Conservation (phyloP, 495 filamentous ascomycete species). For the Hyaloscypha hepaticicola region DNA sequence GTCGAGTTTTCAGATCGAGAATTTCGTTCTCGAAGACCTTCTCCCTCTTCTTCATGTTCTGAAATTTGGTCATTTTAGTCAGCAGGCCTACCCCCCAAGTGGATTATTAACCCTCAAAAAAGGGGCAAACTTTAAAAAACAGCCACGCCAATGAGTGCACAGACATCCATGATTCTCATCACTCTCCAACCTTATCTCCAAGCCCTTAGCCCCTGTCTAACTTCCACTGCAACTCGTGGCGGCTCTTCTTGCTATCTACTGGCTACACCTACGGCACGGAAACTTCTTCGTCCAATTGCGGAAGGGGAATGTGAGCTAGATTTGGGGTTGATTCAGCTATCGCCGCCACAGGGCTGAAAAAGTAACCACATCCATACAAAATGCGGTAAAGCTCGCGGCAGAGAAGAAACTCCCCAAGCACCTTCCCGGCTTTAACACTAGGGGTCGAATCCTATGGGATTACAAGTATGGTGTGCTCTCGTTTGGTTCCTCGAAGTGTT, state of each 20-base stretch:
- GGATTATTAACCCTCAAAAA: not conserved
- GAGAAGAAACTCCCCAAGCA: not conserved
- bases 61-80: not conserved
- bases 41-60: not conserved
- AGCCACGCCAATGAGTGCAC: not conserved
- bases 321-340: not conserved
- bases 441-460: not conserved
- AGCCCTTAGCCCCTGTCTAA: not conserved
- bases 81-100: not conserved
- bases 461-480: not conserved
- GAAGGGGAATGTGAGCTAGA: not conserved
- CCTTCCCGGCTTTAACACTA: not conserved
- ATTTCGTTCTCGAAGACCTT: not conserved
- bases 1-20: not conserved
- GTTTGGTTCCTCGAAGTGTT: not conserved
- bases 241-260: not conserved
- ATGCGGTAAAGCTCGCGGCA: not conserved
- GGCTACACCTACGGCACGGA: not conserved
- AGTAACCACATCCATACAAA: not conserved
- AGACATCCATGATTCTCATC: not conserved
- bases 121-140: not conserved
- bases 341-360: constrained; percentile 2
- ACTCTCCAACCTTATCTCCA: not conserved
- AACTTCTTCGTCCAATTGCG: not conserved
- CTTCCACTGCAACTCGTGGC: not conserved